Evolutionary conservation across 164 flowering plant genomes (phyloP), one percentile per base, ranked within the genome.

Genomic region (Euptelea pleiosperma): DNA sequence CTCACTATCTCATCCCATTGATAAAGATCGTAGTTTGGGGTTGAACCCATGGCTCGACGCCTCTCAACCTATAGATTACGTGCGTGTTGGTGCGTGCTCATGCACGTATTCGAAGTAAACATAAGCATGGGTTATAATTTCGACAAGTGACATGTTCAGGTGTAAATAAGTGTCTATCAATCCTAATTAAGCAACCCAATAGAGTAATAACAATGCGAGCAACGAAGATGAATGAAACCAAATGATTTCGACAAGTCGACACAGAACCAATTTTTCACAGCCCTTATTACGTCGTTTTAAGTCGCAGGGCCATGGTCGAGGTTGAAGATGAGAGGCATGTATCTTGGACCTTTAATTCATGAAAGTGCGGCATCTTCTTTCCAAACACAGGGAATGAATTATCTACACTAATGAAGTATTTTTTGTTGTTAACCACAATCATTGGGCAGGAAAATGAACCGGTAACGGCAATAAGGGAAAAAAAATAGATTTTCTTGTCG

Each of bases 171-270:
- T 30, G 39, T 57, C 18, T 5, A 57, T 48, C 11, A 42, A 43
- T 9, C 50, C 7, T 25, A 11, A 16, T 18, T 37, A 2, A 59
- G 8, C 12, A 36, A 58, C 11, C 30, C 22, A 37, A 15, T 15
- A 34, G 48, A 48, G 61, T 36, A 15, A 48, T 59, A 55, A 39
- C 24, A 43, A 15, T 25, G 31, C 24, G n/a, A 31, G 39, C 41
- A 51, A 40, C 14, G 57, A 40, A 61, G 21, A 52, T 21, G 22
- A 8, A 56, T 9, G 49, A 42, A n/a, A 18, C 33, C 7, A 18
- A 51, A 39, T 43, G 26, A 39, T 35, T 47, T 37, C 36, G 43
- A 58, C 52, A 46, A 22, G 24, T 58, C 29, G n/a, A n/a, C n/a
- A n/a, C n/a, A n/a, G n/a, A n/a, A n/a, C n/a, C n/a, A n/a, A n/a